Evolutionary conservation across 305 asterid species (phyloP).

Genomic region (Fraxinus platypoda): DNA sequence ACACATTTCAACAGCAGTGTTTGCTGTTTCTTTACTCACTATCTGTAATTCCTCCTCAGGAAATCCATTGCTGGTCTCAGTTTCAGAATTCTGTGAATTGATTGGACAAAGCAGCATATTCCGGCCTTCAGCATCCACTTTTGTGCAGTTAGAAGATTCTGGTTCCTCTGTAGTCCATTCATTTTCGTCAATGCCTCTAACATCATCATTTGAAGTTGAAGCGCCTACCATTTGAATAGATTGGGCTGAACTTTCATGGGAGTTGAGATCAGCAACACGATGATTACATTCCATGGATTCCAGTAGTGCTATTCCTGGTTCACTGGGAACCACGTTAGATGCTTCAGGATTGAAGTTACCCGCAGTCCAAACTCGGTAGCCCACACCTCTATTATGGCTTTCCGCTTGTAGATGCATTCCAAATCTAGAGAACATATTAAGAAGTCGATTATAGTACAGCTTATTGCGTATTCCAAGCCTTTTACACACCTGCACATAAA

Average conservation of each 20-base stretch:
- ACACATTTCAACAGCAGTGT: slow-evolving; percentile 31
- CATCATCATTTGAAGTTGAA: slow-evolving; percentile 37
- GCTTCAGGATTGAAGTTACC: slow-evolving; percentile 52
- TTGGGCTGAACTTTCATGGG: slow-evolving; percentile 37
- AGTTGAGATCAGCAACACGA: slow-evolving; percentile 28
- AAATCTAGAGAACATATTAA: slow-evolving; percentile 56
- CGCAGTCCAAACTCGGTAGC: slow-evolving; percentile 80
- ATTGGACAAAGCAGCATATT: slow-evolving; percentile 34
- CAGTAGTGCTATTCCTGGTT: slow-evolving; percentile 29
- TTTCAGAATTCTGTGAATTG: slow-evolving; percentile 35
- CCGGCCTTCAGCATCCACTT: slow-evolving; percentile 36
- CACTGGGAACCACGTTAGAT: slow-evolving; percentile 31
- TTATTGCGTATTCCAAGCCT: slow-evolving; percentile 77
- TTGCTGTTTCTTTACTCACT: slow-evolving; percentile 32
- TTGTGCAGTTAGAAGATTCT: slow-evolving; percentile 38
- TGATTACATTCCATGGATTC: slow-evolving; percentile 36
- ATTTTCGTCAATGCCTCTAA: slow-evolving; percentile 25
- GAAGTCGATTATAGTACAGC: slow-evolving; percentile 68
- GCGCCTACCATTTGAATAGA: slow-evolving; percentile 39
- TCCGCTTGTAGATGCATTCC: slow-evolving; percentile 72
- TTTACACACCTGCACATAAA: slow-evolving; percentile 55
- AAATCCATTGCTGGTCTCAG: slow-evolving; percentile 33
- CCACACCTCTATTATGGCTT: slow-evolving; percentile 55
- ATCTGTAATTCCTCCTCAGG: slow-evolving; percentile 37
- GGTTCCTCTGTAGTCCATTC: slow-evolving; percentile 30